Percentiles rank a stretch among this genome's conserved stretches.
Conservation (phyloP, 1,284 basidiomycete genomes). For the Grifola frondosa region DNA sequence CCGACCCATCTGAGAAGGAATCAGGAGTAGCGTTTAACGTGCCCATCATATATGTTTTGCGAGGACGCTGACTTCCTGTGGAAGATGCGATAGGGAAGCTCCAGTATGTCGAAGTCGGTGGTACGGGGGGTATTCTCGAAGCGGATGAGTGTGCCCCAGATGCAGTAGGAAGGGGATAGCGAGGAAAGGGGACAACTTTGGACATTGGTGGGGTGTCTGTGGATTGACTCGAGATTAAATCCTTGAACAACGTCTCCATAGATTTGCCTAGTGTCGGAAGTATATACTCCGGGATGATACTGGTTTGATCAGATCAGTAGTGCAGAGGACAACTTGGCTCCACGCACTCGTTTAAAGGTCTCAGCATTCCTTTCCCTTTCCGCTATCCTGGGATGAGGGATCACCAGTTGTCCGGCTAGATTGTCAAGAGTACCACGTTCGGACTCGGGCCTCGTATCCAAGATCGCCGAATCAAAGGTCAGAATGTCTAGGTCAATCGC, state of each 20-base stretch:
- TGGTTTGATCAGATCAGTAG: conserved; percentile 27
- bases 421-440: conserved; percentile 46
- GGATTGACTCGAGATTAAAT: conserved; percentile 33
- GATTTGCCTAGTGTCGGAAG: conserved; percentile 59
- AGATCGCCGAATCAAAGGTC: conserved; percentile 65
- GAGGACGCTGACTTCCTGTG: conserved; percentile 20
- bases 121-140: conserved; percentile 29
- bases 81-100: conserved; percentile 38
- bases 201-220: conserved; percentile 48
- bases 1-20: conserved; percentile 91
- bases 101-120: conserved; percentile 56
- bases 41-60: conserved; percentile 82
- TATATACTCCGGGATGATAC: conserved; percentile 68
- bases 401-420: conserved; percentile 63
- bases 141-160: conserved; percentile 8
- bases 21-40: conserved; percentile 96
- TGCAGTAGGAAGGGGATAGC: conserved; percentile 39
- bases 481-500: conserved; percentile 92
- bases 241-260: conserved; percentile 47
- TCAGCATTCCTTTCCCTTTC: conserved; percentile 93
- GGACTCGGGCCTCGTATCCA: conserved; percentile 56
- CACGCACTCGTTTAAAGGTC: conserved; percentile 84
- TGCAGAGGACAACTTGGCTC: background rate
- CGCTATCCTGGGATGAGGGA: conserved; percentile 81
- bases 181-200: conserved; percentile 67